Base-by-base conservation (phyloP, 2,329 filamentous ascomycete genomes). In the Byssothecium circinans region DNA sequence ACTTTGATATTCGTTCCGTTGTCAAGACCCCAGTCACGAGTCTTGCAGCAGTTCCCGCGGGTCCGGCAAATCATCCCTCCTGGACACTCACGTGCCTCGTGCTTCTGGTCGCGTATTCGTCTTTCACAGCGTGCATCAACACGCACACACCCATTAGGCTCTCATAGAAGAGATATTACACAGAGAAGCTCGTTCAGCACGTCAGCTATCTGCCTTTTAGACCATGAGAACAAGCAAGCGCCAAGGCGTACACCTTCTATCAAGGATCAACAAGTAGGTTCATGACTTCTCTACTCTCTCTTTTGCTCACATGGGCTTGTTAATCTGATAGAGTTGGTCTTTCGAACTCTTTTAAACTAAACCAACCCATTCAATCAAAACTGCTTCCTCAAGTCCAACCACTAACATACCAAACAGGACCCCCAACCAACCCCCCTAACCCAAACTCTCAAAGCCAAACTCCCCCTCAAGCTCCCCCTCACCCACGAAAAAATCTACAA, bases 401-500 rank as follows among this genome's bases (percentile, higher is more conserved):
- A n/a, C n/a, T n/a, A 2, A 42, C 6, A 14, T 15, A 22, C 27
- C 29, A 33, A 42, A 25, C 5, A 8, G 14, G 6, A 32, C 11
- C 37, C 51, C 6, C 50, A 56, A 22, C 55, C 60, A 17, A 43
- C 60, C 27, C 61, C 54, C 36, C 54, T 66, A 12, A 53, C 62
- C 15, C 46, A 57, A 50, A 64, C 64, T 19, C 49, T 69, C 7
- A 66, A 65, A 32, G 56, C 64, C 8, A 65, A 58, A 15, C 53
- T 69, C 41, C 44, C 55, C 17, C 17, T 8, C 15, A 32, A 15
- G 15, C 30, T 17, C 22, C 58, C 54, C 15, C 54, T 58, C 34
- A 68, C 76, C 8, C 70, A 78, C 11, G 94, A 99, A 74, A 91
- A 99, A 67, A 96, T 99, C 65, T 96, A 95, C 76, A 99, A 90